These are phyloP conservation scores for Phoma sp. DNA, from an alignment of 2,329 filamentous ascomycete genomes.

Conservation along the genomic window DNA sequence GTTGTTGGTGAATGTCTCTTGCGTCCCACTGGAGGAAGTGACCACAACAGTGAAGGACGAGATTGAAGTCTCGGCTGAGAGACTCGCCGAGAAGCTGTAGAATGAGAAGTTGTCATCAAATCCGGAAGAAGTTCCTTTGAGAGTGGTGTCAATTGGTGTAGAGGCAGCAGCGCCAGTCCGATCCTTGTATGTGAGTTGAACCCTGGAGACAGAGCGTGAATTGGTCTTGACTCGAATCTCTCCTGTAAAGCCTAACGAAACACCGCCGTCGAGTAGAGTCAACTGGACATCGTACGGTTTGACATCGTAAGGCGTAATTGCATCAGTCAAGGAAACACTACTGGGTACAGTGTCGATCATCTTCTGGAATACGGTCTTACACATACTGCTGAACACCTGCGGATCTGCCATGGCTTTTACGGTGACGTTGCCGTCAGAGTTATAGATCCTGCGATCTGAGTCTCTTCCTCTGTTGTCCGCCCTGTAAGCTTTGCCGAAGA, in stretches of 20 bases:
- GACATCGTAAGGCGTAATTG: slow-evolving; percentile 64
- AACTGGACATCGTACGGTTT: slow-evolving; percentile 68
- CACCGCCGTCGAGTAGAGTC: slow-evolving; percentile 59
- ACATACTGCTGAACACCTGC: slow-evolving; percentile 57
- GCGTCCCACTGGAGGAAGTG: slow-evolving; percentile 54
- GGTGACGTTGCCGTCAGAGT: slow-evolving; percentile 63
- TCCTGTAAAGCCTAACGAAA: slow-evolving; percentile 60
- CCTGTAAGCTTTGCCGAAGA: slow-evolving; percentile 57
- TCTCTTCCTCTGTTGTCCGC: slow-evolving; percentile 53
- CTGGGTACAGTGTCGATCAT: slow-evolving; percentile 69
- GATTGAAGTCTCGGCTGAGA: slow-evolving; percentile 67
- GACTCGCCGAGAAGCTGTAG: slow-evolving; percentile 48
- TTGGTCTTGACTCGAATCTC: slow-evolving; percentile 66
- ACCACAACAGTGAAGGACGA: slow-evolving; percentile 66
- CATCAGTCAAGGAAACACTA: slow-evolving; percentile 59
- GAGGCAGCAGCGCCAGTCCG: slow-evolving; percentile 60
- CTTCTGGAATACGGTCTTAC: slow-evolving; percentile 62
- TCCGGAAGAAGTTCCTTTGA: slow-evolving; percentile 61
- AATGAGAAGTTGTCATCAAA: slow-evolving; percentile 67
- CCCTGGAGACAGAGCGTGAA: slow-evolving; percentile 54
- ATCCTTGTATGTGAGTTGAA: slow-evolving; percentile 65
- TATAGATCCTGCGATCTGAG: slow-evolving; percentile 65
- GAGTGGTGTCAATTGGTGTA: slow-evolving; percentile 53
- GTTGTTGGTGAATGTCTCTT: slow-evolving; percentile 63
- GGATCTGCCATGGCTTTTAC: slow-evolving; percentile 58